phyloP scores from a whole-genome alignment of 2,329 filamentous ascomycete genomes.

The Fusarium sp. region DNA sequence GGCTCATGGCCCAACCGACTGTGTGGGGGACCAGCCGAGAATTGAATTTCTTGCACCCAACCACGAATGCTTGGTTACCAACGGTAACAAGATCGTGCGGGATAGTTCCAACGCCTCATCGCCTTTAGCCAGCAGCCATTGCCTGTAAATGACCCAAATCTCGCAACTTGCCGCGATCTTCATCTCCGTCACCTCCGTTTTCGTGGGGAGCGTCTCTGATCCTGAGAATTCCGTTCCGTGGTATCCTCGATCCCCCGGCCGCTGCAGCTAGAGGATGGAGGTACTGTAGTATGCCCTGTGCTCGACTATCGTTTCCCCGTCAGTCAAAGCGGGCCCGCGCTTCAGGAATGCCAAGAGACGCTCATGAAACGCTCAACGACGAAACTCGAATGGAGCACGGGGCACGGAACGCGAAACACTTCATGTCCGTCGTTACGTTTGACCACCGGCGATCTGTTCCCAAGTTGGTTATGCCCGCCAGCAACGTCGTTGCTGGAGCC shows the following conservation, averaged over 20 bases:
- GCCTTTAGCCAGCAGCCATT: slow-evolving; percentile 6
- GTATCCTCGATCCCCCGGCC: background rate
- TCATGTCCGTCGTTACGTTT: slow-evolving; percentile 26
- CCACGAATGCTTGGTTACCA: slow-evolving; percentile 25
- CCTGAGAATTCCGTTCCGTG: slow-evolving; percentile 8
- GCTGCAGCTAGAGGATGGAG: background rate
- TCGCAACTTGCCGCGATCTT: background rate
- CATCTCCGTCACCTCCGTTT: background rate
- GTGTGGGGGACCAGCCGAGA: slow-evolving; percentile 34
- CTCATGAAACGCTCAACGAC: slow-evolving; percentile 35
- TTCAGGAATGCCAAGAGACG: slow-evolving; percentile 34
- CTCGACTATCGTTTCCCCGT: slow-evolving; percentile 29
- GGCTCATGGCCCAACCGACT: slow-evolving; percentile 16
- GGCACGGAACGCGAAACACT: slow-evolving; percentile 30
- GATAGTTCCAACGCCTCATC: slow-evolving; percentile 12
- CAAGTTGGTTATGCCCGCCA: slow-evolving; percentile 7
- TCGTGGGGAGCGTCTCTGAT: background rate
- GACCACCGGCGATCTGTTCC: slow-evolving; percentile 30
- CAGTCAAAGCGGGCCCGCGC: slow-evolving; percentile 29
- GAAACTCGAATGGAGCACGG: slow-evolving; percentile 31
- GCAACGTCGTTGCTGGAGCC: slow-evolving; percentile 12
- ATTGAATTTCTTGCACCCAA: slow-evolving; percentile 12
- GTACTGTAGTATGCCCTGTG: background rate
- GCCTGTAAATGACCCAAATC: background rate
- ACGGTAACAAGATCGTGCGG: slow-evolving; percentile 18